Percentiles rank a stretch among this genome's conserved stretches.
Conservation (phyloP, 768 basidiomycete species). For the Pleurotus salmoneostramineus region DNA sequence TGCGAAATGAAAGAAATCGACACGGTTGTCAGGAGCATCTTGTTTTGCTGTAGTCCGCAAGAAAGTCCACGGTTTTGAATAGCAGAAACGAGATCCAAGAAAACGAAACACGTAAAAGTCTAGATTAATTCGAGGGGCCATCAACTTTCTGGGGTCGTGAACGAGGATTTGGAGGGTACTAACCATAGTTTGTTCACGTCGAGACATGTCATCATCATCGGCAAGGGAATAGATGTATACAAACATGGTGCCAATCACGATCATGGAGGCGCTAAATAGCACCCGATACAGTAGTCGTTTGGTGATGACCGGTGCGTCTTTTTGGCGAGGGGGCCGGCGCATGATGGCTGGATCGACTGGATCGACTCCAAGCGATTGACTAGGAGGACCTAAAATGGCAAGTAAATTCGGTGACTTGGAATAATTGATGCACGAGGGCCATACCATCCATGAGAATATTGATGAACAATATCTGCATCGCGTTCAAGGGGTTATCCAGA, state of each 20-base stretch:
- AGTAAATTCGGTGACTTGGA: conserved; percentile 3
- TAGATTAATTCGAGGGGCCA: conserved; percentile 26
- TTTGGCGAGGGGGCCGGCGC: conserved; percentile 88
- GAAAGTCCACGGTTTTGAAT: conserved; percentile 91
- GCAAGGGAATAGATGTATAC: conserved; percentile 80
- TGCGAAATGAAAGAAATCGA: conserved; percentile 82
- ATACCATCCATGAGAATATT: conserved; percentile 98
- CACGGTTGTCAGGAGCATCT: conserved; percentile 87
- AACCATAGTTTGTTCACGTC: conserved; percentile 95
- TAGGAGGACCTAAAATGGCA: conserved; percentile 69
- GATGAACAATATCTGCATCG: conserved; percentile 99
- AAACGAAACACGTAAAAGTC: conserved; percentile 97
- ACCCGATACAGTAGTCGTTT: conserved; percentile 71
- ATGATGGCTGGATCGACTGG: conserved; percentile 93
- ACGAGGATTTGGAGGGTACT: conserved; percentile 20
- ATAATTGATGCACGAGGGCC: conserved; percentile 13
- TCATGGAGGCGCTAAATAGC: conserved; percentile 89
- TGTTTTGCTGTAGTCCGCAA: conserved; percentile 80
- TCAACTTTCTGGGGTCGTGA: neutral
- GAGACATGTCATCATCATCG: conserved; percentile 72
- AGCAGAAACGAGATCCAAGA: conserved; percentile 94
- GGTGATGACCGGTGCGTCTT: conserved; percentile 87
- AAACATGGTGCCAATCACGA: conserved; percentile 85
- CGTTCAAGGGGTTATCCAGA: conserved; percentile 88
- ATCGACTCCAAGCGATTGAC: conserved; percentile 94